phyloP scores from a whole-genome alignment of 345 rosid species.

The Brassica nigra region DNA sequence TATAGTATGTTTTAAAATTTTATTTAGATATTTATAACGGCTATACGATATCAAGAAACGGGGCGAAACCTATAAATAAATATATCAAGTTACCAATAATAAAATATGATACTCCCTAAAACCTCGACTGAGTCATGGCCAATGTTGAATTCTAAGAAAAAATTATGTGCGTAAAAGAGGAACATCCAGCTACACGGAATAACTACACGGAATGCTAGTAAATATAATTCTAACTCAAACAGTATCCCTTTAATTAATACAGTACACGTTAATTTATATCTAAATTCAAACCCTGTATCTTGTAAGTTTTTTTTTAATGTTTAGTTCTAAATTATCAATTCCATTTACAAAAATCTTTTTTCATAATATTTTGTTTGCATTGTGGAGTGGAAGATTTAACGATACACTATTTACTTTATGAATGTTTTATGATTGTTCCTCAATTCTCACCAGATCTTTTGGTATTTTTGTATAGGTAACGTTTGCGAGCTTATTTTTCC shows the following conservation, averaged over 20 bases:
- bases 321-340: background rate
- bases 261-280: background rate
- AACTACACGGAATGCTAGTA: too few species aligned
- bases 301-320: background rate
- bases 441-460: background rate
- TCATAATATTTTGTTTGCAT: background rate
- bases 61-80: background rate
- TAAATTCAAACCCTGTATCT: too few species aligned
- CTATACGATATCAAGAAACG: background rate
- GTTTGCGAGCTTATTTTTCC: background rate
- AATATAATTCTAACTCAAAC: background rate
- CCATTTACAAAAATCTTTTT: background rate
- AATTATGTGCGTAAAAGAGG: too few species aligned
- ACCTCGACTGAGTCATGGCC: too few species aligned
- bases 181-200: too few species aligned
- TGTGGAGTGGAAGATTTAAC: background rate
- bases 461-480: background rate
- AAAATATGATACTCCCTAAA: background rate
- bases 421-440: background rate
- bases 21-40: background rate
- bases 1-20: background rate
- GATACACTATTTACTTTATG: background rate
- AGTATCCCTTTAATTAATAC: background rate
- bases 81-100: background rate
- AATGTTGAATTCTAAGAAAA: too few species aligned